These are phyloP conservation scores for Diplodia intermedia DNA, from an alignment of 2,329 filamentous ascomycete genomes.

Conservation along the genomic window DNA sequence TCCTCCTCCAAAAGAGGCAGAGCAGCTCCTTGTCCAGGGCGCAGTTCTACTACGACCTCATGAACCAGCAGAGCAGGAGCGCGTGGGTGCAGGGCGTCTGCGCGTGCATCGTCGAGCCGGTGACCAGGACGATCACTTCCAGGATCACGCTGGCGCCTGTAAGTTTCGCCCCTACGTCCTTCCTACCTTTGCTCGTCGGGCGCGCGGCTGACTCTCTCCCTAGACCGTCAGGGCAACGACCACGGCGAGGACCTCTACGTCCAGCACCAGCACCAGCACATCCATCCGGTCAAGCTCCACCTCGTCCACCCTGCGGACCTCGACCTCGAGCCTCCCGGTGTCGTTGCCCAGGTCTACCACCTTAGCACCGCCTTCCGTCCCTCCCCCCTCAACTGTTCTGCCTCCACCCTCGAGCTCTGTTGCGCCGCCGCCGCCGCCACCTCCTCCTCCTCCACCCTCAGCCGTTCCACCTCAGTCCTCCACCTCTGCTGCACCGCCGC, in stretches of 20 bases:
- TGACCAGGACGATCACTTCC: not conserved
- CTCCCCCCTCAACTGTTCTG: not conserved
- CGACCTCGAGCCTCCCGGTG: not conserved
- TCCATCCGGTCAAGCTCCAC: too few species aligned
- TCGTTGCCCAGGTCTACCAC: not conserved
- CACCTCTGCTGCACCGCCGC: not conserved
- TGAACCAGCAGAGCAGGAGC: not conserved
- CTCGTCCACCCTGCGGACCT: not conserved
- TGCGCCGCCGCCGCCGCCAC: not conserved
- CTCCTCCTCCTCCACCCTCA: not conserved
- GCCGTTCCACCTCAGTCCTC: too few species aligned
- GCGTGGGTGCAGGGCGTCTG: slow-evolving; percentile 1
- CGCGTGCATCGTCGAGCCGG: not conserved
- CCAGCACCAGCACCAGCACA: not conserved
- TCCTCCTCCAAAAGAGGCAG: not conserved
- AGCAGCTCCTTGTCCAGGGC: not conserved
- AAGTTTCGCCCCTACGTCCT: too few species aligned
- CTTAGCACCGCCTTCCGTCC: not conserved
- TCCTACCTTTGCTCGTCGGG: too few species aligned
- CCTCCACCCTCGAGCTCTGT: not conserved
- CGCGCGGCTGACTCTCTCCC: not conserved
- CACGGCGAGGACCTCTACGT: not conserved
- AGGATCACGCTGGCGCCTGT: not conserved
- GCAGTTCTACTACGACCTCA: not conserved
- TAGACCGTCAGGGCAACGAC: not conserved